These are phyloP conservation scores for Dactylis glomerata DNA, from an alignment of 176 grass and related monocot species.

Conservation along the genomic window DNA sequence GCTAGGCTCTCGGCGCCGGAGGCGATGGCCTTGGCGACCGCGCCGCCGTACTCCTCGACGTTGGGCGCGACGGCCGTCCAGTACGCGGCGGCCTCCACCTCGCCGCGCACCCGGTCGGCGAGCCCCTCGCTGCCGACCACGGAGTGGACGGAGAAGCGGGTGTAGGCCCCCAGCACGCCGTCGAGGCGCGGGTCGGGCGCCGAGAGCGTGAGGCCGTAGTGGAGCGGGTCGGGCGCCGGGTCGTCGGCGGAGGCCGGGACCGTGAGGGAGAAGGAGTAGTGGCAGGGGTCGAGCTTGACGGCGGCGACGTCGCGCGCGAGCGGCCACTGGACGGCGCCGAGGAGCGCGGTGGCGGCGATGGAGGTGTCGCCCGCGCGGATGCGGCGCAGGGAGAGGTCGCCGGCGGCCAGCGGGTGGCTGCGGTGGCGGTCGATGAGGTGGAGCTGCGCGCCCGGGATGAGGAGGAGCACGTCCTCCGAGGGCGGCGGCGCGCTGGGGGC, in stretches of 20 bases:
- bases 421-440: constrained; percentile 69
- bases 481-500: neutral
- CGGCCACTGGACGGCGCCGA: constrained; percentile 58
- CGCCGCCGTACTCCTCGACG: constrained; percentile 74
- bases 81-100: constrained; percentile 69
- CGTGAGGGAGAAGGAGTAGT: constrained; percentile 78
- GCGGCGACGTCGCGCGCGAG: constrained; percentile 64
- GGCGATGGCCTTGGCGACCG: constrained; percentile 55
- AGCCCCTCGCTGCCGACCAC: constrained; percentile 33
- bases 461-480: constrained; percentile 46
- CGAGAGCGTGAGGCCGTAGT: constrained; percentile 71
- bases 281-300: constrained; percentile 70
- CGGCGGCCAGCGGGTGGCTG: constrained; percentile 68
- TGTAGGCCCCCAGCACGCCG: constrained; percentile 32
- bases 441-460: constrained; percentile 47
- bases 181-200: constrained; percentile 49
- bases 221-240: constrained; percentile 42
- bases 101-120: constrained; percentile 39
- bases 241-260: constrained; percentile 53
- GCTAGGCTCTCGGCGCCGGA: constrained; percentile 53
- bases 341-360: constrained; percentile 54
- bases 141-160: constrained; percentile 67
- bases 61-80: constrained; percentile 84
- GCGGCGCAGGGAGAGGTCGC: constrained; percentile 59
- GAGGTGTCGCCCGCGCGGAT: constrained; percentile 58